Evolutionary conservation across 2,329 filamentous ascomycete genomes (phyloP).

Genomic region (Stachybotrys chartarum): DNA sequence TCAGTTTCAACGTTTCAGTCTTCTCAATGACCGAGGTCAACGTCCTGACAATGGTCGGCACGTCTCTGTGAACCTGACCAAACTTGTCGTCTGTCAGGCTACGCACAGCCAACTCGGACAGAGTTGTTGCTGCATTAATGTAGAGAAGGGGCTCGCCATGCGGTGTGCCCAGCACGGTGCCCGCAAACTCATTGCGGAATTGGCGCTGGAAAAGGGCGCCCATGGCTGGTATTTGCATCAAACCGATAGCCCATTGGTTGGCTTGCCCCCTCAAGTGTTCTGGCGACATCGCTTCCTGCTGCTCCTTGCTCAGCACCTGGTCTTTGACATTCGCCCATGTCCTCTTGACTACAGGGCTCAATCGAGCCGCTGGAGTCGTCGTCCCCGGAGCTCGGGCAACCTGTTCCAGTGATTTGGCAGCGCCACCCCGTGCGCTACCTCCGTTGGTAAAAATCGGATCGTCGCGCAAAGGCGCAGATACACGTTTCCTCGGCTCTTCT

Average conservation of each 20-base stretch:
- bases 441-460: conserved; percentile 38
- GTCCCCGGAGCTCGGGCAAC: conserved; percentile 39
- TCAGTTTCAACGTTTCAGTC: conserved; percentile 59
- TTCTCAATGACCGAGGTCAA: conserved; percentile 63
- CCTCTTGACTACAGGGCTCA: conserved; percentile 45
- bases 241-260: conserved; percentile 35
- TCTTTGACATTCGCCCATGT: conserved; percentile 39
- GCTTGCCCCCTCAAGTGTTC: conserved; percentile 42
- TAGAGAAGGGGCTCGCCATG: conserved; percentile 63
- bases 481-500: conserved; percentile 23
- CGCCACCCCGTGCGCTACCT: conserved; percentile 31
- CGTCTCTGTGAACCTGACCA: conserved; percentile 78
- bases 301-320: conserved; percentile 42
- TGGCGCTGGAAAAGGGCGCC: conserved; percentile 65
- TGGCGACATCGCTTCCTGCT: conserved; percentile 45
- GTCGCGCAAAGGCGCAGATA: conserved; percentile 33
- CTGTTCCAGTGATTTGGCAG: conserved; percentile 38
- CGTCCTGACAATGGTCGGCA: conserved; percentile 65
- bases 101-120: conserved; percentile 62
- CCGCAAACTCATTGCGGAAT: conserved; percentile 57
- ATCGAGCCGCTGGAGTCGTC: conserved; percentile 34
- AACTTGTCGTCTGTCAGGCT: conserved; percentile 76
- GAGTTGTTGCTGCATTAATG: conserved; percentile 62
- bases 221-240: conserved; percentile 43
- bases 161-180: conserved; percentile 66